Evolutionary conservation across 192 early-diverging fungal species (phyloP).

Genomic region (Geranomyces variabilis): DNA sequence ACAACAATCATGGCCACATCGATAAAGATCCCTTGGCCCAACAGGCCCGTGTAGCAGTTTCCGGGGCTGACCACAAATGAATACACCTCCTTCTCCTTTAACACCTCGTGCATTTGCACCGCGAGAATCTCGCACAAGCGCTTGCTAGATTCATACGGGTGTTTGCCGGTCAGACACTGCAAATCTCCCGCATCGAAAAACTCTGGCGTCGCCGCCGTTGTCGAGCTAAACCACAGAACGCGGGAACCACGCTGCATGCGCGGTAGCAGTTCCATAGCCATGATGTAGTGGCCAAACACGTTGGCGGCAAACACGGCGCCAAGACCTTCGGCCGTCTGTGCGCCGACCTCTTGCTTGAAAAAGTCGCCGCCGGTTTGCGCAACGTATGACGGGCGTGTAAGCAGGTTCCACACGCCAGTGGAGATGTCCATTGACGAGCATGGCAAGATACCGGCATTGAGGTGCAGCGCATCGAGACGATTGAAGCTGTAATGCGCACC

Average conservation of each 20-base stretch:
- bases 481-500: slow-evolving; percentile 24
- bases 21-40: slow-evolving; percentile 28
- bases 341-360: slow-evolving; percentile 45
- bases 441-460: slow-evolving; percentile 58
- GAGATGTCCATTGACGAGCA: slow-evolving; percentile 31
- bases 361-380: slow-evolving; percentile 49
- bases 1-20: slow-evolving; percentile 25
- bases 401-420: slow-evolving; percentile 21
- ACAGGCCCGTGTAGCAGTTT: slow-evolving; percentile 39
- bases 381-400: slow-evolving; percentile 45
- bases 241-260: slow-evolving; percentile 7
- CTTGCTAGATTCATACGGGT: slow-evolving; percentile 59
- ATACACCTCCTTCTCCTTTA: slow-evolving; percentile 34
- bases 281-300: slow-evolving; percentile 55
- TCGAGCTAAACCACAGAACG: slow-evolving; percentile 52
- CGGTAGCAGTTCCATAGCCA: slow-evolving; percentile 36
- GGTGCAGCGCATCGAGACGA: slow-evolving; percentile 45
- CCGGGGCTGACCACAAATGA: slow-evolving; percentile 48
- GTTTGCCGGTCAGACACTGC: slow-evolving; percentile 46
- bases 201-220: slow-evolving; percentile 39
- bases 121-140: slow-evolving; percentile 48
- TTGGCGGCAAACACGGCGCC: slow-evolving; percentile 58
- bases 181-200: slow-evolving; percentile 45
- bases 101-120: slow-evolving; percentile 27
- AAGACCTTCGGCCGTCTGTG: slow-evolving; percentile 41